Evolutionary conservation across 208 protist genomes (phyloP), one percentile per base, ranked within the genome.

Genomic region (Willaertia magna): DNA sequence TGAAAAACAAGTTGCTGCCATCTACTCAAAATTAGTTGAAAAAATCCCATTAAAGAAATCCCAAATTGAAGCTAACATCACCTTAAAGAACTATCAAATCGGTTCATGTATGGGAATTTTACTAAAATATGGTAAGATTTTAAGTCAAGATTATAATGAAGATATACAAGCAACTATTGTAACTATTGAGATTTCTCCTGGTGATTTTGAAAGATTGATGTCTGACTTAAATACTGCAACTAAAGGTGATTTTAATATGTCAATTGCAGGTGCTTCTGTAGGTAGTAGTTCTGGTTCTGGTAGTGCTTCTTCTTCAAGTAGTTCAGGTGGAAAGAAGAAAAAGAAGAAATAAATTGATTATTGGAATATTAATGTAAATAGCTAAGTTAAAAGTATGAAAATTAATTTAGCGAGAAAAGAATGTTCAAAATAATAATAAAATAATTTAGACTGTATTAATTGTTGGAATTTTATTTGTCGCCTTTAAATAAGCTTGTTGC

Each of bases 121-220:
- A 22, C 43, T 52, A 11, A 85, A 85, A 22, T 47, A 59, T 44
- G 22, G 14, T 12, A 48, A 61, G 20, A 30, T 85, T 0, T 2
- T 26, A 20, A n/a, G 74, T 18, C 34, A 85, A 55, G 42, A 85
- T 18, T 67, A 85, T 42, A 20, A 9, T 43, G 34, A 55, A 6
- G 9, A 40, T 1, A n/a, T n/a, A n/a, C n/a, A n/a, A n/a, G 83
- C 49, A 20, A 16, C 4, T 20, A 74, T 26, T 39, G 16, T 85
- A 4, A n/a, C 3, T 12, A n/a, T 85, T n/a, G 34, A 39, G 26
- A 78, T 85, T 0, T 18, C 18, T 74, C 83, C 83, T 11, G 83
- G 83, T 43, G 83, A 85, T 59, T 85, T 74, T 85, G 83, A 85
- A 12, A 43, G 12, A 11, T 40, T 85, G 0, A 43, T 55, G 6